Base-by-base conservation (phyloP, 2,329 filamentous ascomycete genomes). In the Colletotrichum tamarilloi region DNA sequence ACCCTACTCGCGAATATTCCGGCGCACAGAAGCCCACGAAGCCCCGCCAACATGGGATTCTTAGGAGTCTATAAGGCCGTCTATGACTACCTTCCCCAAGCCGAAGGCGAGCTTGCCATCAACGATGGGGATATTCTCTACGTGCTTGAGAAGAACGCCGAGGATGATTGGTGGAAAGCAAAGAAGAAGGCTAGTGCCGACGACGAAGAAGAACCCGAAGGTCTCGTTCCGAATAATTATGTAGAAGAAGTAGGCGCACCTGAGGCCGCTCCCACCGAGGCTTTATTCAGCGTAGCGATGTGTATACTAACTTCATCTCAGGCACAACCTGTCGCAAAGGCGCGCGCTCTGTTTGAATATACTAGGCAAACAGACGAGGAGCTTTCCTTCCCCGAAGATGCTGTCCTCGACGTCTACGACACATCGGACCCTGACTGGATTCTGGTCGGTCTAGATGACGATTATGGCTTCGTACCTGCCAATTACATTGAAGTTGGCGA, bases 271-370 rank as follows among this genome's bases (percentile, higher is more conserved):
- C 58, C 56, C 11, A 14, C 3, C 46, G 42, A 24, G 19, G 4
- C 8, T 46, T 24, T 19, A n/a, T 24, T n/a, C 9, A 19, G 32
- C 14, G 12, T 53, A 32, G 24, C 12, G 11, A 52, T 49, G 14
- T 56, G 67, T n/a, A 57, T 38, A 11, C 63, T 72, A 49, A 67
- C 16, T 19, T 8, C 9, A 14, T 26, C 49, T 67, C 76, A 92
- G 88, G 89, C 91, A 71, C 84, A 86, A 81, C 90, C 92, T 26
- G 81, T 87, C 75, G 76, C 64, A 16, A 88, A 92, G 77, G 97
- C 96, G 62, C 95, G 93, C 82, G 94, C 97, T n/a, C 90, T 98
- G n/a, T 99, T 96, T 86, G 97, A 99, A 82, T 99, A 99, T 82
- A 94, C 94, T 63, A 91, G 96, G 78, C 97, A 99, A 85, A 99